These are phyloP conservation scores for Coemansia guatemalensis DNA, from an alignment of 192 early-diverging fungal genomes.

Conservation along the genomic window DNA sequence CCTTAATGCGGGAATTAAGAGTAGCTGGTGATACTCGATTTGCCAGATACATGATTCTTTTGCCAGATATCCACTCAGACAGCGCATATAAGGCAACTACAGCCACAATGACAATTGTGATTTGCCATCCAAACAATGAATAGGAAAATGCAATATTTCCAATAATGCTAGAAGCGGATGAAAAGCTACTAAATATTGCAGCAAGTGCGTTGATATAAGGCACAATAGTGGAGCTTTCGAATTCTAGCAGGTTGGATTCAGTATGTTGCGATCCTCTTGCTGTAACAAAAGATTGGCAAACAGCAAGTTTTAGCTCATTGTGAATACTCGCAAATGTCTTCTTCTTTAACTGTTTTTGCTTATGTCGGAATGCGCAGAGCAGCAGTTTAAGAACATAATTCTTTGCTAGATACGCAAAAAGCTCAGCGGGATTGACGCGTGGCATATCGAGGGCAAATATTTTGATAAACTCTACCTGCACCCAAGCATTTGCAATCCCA, in stretches of 20 bases:
- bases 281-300: slow-evolving; percentile 14
- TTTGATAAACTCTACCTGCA: neutral
- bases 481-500: slow-evolving; percentile 15
- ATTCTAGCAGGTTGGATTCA: slow-evolving; percentile 2
- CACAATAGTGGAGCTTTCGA: neutral
- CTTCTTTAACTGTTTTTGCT: neutral
- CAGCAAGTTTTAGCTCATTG: slow-evolving; percentile 11
- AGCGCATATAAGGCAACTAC: slow-evolving; percentile 5
- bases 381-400: slow-evolving; percentile 6
- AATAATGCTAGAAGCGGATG: slow-evolving; percentile 6
- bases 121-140: slow-evolving; percentile 19
- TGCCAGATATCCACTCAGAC: slow-evolving; percentile 19
- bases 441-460: slow-evolving; percentile 11
- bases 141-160: slow-evolving; percentile 18
- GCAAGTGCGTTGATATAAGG: slow-evolving; percentile 17
- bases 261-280: slow-evolving; percentile 12
- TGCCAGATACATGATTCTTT: slow-evolving; percentile 4
- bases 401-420: neutral
- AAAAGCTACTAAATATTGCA: neutral
- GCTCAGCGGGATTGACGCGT: neutral
- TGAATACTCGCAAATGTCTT: slow-evolving; percentile 1
- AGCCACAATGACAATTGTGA: neutral
- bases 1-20: slow-evolving; percentile 16
- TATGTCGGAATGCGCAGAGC: neutral
- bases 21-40: slow-evolving; percentile 2